Conservation (phyloP, 177 flowering plant species). For the Vitis hybrid region DNA sequence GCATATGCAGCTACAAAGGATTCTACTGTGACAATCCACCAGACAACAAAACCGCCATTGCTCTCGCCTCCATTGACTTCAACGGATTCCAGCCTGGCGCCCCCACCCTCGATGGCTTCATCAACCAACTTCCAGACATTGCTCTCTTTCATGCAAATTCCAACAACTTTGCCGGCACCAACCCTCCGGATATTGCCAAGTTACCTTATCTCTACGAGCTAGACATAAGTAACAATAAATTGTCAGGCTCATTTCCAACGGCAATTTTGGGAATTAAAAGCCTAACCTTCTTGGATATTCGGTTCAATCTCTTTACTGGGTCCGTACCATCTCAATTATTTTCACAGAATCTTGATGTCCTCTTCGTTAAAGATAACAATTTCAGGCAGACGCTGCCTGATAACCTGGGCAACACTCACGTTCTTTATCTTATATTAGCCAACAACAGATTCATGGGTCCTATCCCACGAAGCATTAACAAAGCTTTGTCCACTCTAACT, state of each 20-base stretch:
- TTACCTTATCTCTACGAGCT: conserved; percentile 64
- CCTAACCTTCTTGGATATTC: conserved; percentile 38
- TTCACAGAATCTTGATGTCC: conserved; percentile 31
- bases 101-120: conserved; percentile 44
- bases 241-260: conserved; percentile 55
- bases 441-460: conserved; percentile 67
- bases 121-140: conserved; percentile 47
- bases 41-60: conserved; percentile 34
- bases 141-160: conserved; percentile 79
- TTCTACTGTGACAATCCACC: conserved; percentile 61
- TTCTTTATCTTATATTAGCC: conserved; percentile 54
- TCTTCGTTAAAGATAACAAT: conserved; percentile 72
- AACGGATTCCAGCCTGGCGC: conserved; percentile 54
- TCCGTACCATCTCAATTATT: conserved; percentile 59
- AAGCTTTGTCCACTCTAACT: conserved; percentile 26
- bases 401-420: conserved; percentile 33
- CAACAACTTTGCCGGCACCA: conserved; percentile 55
- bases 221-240: conserved; percentile 75
- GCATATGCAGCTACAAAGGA: conserved; percentile 65
- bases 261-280: conserved; percentile 26
- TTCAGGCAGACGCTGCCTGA: conserved; percentile 48
- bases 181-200: conserved; percentile 35
- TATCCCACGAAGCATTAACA: conserved; percentile 47
- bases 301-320: conserved; percentile 64
- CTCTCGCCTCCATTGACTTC: conserved; percentile 67